Conservation (phyloP, 1,139 yeast species). For the Blastobotrys elegans region DNA sequence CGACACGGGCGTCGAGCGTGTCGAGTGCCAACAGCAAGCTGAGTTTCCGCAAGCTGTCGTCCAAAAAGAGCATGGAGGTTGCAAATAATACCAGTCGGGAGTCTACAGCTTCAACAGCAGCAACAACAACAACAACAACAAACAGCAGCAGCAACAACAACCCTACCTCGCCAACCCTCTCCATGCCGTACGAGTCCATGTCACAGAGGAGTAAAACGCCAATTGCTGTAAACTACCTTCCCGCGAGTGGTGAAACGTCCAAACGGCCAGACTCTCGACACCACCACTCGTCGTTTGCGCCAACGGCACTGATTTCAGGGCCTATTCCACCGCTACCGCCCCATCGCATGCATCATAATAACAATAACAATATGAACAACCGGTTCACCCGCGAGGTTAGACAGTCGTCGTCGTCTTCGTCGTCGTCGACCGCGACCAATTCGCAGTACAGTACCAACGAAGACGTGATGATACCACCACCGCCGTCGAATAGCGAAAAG, state of each 20-base stretch:
- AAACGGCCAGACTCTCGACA: constrained; percentile 10
- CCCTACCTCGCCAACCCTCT: constrained; percentile 4
- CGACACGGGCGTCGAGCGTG: constrained; percentile 7
- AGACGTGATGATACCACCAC: constrained; percentile 1
- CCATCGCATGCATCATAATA: constrained; percentile 14
- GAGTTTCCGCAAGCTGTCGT: constrained; percentile 14
- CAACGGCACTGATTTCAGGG: constrained; percentile 24
- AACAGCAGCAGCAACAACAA: neutral
- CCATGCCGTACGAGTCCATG: constrained; percentile 27
- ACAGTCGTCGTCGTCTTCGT: too few relatives aligned
- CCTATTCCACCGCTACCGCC: constrained; percentile 30
- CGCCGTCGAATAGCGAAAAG: constrained; percentile 8
- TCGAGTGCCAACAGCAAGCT: constrained; percentile 13
- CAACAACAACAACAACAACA: neutral
- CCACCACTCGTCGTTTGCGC: constrained; percentile 16
- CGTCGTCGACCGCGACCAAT: too few relatives aligned
- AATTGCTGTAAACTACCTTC: constrained; percentile 26
- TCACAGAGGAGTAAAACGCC: constrained; percentile 25
- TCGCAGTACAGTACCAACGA: neutral
- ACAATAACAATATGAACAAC: constrained; percentile 2
- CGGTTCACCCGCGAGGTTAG: neutral
- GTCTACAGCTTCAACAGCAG: constrained; percentile 1
- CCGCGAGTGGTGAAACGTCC: constrained; percentile 18
- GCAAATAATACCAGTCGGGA: too few relatives aligned
- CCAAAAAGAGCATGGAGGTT: constrained; percentile 9